Evolutionary conservation across 2,329 filamentous ascomycete species (phyloP).

Genomic region (Clonostachys rhizophaga): DNA sequence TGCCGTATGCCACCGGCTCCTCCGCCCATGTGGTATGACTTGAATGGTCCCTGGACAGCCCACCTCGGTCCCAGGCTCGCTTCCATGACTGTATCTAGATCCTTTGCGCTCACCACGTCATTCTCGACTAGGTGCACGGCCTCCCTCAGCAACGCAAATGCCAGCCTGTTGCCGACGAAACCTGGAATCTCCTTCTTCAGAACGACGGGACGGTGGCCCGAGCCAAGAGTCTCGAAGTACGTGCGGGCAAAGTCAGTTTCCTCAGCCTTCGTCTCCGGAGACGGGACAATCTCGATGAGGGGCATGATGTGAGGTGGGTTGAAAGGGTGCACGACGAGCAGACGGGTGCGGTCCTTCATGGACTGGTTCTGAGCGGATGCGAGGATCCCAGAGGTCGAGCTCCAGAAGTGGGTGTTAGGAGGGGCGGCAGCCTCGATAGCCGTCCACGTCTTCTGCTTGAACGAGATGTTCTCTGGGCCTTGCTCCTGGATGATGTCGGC

Average conservation of each 20-base stretch:
- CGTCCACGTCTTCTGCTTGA: conserved; percentile 47
- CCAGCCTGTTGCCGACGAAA: conserved; percentile 5
- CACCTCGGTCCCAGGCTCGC: conserved; percentile 11
- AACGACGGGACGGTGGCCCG: conserved; percentile 5
- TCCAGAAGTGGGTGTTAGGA: conserved; percentile 45
- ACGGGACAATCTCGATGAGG: conserved; percentile 50
- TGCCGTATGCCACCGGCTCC: conserved; percentile 9
- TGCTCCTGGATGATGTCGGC: conserved; percentile 55
- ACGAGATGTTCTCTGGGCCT: conserved; percentile 45
- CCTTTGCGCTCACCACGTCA: conserved; percentile 14
- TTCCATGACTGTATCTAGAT: conserved; percentile 20
- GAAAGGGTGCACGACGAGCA: conserved; percentile 56
- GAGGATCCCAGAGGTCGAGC: conserved; percentile 51
- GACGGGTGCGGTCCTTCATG: conserved; percentile 19
- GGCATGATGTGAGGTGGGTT: conserved; percentile 61
- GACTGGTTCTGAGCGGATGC: conserved; percentile 37
- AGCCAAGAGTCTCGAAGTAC: not conserved
- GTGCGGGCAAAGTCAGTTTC: not conserved
- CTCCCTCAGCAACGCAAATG: conserved; percentile 2
- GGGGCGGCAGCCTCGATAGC: conserved; percentile 40
- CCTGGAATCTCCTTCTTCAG: conserved; percentile 2
- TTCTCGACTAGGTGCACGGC: conserved; percentile 2
- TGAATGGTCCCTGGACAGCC: conserved; percentile 12
- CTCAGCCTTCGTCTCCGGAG: conserved; percentile 2
- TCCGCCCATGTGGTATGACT: conserved; percentile 11